A percentile compares a stretch with the other conserved stretches of the same genome.
These are phyloP conservation scores for Carex arenaria DNA, from an alignment of 202 grass and related monocot genomes.

Conservation along the genomic window DNA sequence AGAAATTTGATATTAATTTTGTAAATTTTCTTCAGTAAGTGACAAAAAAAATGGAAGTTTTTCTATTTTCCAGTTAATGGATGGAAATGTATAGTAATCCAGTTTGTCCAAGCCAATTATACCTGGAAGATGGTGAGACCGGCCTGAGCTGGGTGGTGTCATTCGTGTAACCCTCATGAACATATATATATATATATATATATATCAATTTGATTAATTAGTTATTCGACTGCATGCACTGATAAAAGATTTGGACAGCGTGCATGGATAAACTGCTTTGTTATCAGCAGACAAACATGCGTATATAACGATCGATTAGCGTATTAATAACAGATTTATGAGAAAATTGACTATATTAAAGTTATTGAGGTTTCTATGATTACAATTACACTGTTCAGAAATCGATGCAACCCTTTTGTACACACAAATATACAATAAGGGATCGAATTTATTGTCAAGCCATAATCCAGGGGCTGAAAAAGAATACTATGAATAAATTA, in stretches of 20 bases:
- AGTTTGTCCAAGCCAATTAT: background rate
- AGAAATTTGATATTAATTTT: background rate
- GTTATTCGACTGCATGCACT: background rate
- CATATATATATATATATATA: too few species aligned
- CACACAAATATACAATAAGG: slow-evolving; percentile 21
- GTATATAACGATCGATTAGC: background rate
- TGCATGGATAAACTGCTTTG: background rate
- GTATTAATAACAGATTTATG: background rate
- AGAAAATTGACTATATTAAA: background rate
- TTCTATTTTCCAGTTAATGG: background rate
- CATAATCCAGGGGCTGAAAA: slow-evolving; percentile 1
- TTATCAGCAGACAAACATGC: background rate
- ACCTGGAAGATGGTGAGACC: too few species aligned
- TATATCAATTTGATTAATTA: too few species aligned
- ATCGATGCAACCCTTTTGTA: background rate
- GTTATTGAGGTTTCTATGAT: background rate
- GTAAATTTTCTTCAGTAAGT: background rate
- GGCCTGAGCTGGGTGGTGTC: too few species aligned
- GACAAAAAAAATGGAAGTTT: background rate
- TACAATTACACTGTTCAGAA: slow-evolving; percentile 3
- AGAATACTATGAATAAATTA: slow-evolving; percentile 21
- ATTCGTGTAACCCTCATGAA: too few species aligned
- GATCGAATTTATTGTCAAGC: slow-evolving; percentile 23
- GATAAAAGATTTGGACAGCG: background rate
- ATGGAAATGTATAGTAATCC: background rate